Conservation (phyloP, 306 rosid species). For the Sicyos baderoa region DNA sequence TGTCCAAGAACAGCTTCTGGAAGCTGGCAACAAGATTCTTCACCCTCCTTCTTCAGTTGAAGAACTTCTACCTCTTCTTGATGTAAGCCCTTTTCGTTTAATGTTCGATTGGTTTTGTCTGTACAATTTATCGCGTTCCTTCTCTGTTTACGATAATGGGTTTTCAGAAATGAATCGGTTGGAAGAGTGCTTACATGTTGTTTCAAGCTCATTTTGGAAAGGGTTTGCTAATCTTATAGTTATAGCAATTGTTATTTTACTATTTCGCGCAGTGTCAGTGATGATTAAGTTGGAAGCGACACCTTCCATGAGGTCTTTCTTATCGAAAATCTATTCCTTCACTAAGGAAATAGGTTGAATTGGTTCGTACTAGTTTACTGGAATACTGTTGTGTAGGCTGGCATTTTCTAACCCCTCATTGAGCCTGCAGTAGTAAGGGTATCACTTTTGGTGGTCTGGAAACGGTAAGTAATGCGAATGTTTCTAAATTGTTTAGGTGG, state of each 20-base stretch:
- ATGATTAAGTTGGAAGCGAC: background rate
- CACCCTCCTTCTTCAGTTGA: constrained; percentile 64
- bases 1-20: constrained; percentile 51
- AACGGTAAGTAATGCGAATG: background rate
- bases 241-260: background rate
- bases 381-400: background rate
- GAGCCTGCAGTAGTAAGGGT: constrained; percentile 4
- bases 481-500: background rate
- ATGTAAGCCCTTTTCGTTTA: constrained; percentile 36
- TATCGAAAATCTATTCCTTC: no score
- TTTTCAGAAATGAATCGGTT: background rate
- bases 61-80: constrained; percentile 63
- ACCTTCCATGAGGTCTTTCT: background rate
- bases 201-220: background rate
- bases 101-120: constrained; percentile 1
- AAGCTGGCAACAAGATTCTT: constrained; percentile 60
- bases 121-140: background rate
- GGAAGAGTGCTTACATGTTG: background rate
- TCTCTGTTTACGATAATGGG: background rate
- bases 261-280: background rate
- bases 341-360: background rate
- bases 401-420: background rate
- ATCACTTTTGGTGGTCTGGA: background rate
- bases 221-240: background rate
- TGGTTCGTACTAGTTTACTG: background rate